Evolutionary conservation across 108 stramenopile species (phyloP).

Genomic region (Discostella stelligeroides): DNA sequence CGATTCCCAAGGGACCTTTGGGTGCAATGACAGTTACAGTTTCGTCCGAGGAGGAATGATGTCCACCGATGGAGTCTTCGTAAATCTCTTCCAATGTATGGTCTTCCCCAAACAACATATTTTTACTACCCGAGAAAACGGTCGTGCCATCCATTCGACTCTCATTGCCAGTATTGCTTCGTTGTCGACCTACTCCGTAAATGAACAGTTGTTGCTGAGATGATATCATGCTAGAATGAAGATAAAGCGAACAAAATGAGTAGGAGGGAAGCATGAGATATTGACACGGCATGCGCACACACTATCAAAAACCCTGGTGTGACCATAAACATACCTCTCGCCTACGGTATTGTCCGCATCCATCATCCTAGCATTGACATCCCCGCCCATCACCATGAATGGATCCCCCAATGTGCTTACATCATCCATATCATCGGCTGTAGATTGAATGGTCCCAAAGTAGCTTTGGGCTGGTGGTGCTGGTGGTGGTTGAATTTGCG

Average conservation of each 20-base stretch:
- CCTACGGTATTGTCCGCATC: slow-evolving; percentile 42
- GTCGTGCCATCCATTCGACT: slow-evolving; percentile 40
- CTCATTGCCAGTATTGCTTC: not conserved
- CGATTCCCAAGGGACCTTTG: slow-evolving; percentile 82
- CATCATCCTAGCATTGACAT: slow-evolving; percentile 31
- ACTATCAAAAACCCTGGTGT: too few species aligned
- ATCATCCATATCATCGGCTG: slow-evolving; percentile 55
- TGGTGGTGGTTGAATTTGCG: too few species aligned
- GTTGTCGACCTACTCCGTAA: slow-evolving; percentile 30
- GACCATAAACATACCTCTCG: slow-evolving; percentile 16
- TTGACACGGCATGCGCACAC: too few species aligned
- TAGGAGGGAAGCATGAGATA: not conserved
- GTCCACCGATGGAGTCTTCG: slow-evolving; percentile 4
- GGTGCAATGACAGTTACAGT: slow-evolving; percentile 43
- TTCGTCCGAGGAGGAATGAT: slow-evolving; percentile 22
- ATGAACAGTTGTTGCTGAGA: slow-evolving; percentile 29
- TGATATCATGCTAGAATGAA: slow-evolving; percentile 21
- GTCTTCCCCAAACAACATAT: slow-evolving; percentile 44
- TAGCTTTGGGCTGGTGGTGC: not conserved
- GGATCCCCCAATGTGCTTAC: slow-evolving; percentile 85
- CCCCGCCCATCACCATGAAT: slow-evolving; percentile 59
- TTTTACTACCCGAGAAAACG: slow-evolving; percentile 8
- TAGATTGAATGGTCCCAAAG: slow-evolving; percentile 50
- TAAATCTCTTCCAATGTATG: slow-evolving; percentile 43
- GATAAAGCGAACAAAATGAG: not conserved